phyloP scores from a whole-genome alignment of 192 early-diverging fungal genomes.

The Chytriomyces sp. region DNA sequence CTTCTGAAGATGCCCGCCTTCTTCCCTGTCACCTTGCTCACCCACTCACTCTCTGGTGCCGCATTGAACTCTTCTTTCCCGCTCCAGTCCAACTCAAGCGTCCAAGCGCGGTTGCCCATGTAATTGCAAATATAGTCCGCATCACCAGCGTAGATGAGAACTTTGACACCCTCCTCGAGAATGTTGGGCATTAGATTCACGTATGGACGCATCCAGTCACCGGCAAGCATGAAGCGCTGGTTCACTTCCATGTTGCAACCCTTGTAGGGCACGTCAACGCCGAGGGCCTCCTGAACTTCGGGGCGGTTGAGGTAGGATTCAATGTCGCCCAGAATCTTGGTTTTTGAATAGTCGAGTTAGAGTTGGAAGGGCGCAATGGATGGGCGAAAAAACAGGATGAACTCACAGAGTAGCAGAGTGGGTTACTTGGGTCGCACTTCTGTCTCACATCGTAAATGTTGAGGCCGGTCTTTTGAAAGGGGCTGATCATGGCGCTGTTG shows the following conservation, averaged over 20 bases:
- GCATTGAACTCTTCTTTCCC: slow-evolving; percentile 70
- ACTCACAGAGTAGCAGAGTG: slow-evolving; percentile 74
- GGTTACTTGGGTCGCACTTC: slow-evolving; percentile 75
- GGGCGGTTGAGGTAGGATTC: slow-evolving; percentile 76
- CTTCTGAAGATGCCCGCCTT: slow-evolving; percentile 68
- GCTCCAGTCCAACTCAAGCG: slow-evolving; percentile 80
- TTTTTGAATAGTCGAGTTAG: neutral
- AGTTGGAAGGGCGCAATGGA: neutral
- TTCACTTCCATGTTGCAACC: slow-evolving; percentile 87
- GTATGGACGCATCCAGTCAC: slow-evolving; percentile 91
- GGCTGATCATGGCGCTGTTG: slow-evolving; percentile 75
- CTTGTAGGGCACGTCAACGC: slow-evolving; percentile 69
- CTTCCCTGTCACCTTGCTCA: slow-evolving; percentile 57
- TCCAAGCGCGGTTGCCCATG: slow-evolving; percentile 90
- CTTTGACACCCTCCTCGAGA: slow-evolving; percentile 77
- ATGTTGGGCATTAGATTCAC: slow-evolving; percentile 56
- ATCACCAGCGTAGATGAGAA: slow-evolving; percentile 91
- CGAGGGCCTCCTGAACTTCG: slow-evolving; percentile 75
- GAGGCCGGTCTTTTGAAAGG: slow-evolving; percentile 73
- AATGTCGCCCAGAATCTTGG: slow-evolving; percentile 70
- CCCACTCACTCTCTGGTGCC: slow-evolving; percentile 74
- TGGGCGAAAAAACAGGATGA: neutral
- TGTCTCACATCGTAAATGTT: slow-evolving; percentile 95
- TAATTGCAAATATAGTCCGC: slow-evolving; percentile 93
- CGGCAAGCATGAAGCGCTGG: slow-evolving; percentile 73